phyloP scores from a whole-genome alignment of 495 filamentous ascomycete genomes.

The Daldinia caldariorum region DNA sequence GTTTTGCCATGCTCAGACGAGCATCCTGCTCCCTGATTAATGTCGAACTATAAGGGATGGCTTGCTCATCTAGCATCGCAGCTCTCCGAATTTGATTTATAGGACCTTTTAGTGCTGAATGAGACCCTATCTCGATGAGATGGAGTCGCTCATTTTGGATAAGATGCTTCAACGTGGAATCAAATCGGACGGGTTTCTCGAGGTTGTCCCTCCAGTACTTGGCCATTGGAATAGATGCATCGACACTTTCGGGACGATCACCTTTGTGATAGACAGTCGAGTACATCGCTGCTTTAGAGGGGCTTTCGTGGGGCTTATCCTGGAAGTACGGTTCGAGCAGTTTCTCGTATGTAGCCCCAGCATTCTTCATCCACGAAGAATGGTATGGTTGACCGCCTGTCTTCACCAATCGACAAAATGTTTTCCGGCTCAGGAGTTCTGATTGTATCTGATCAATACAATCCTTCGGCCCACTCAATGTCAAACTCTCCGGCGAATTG shows the following conservation, averaged over 20 bases:
- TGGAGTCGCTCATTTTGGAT: neutral
- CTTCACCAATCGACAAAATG: conserved; percentile 2
- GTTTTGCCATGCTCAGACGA: neutral
- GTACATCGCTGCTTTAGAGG: neutral
- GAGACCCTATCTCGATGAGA: conserved; percentile 1
- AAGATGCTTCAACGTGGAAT: neutral
- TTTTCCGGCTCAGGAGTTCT: conserved; percentile 5
- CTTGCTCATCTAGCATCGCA: neutral
- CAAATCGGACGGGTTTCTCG: neutral
- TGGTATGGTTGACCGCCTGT: neutral
- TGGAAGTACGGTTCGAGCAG: neutral
- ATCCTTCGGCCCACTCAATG: conserved; percentile 56
- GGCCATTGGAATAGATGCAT: neutral
- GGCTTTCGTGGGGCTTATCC: neutral
- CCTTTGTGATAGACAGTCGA: neutral
- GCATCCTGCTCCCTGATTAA: neutral
- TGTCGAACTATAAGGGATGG: neutral
- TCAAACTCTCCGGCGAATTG: conserved; percentile 46
- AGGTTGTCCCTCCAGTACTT: conserved; percentile 1
- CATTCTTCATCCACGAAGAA: neutral
- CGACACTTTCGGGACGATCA: neutral
- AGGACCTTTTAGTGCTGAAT: neutral
- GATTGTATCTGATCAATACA: conserved; percentile 46
- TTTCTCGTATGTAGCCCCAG: neutral
- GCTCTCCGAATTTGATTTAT: conserved; percentile 4